phyloP scores from a whole-genome alignment of 345 rosid species.

The Gossypium thurberi region DNA sequence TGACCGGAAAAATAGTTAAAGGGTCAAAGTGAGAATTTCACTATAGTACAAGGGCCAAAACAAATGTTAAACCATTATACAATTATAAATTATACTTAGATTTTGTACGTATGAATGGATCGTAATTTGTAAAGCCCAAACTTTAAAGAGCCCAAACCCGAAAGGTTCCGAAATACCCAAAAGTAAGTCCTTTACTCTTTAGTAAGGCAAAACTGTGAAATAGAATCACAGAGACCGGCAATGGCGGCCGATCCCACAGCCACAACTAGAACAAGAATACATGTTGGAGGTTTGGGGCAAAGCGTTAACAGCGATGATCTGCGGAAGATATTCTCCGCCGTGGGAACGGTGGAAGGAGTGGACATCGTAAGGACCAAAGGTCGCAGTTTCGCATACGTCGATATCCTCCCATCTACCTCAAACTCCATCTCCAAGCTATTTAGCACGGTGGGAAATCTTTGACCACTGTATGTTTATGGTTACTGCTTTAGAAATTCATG shows the following conservation, averaged over 20 bases:
- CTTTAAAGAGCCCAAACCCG: not conserved
- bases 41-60: too few relatives aligned
- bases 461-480: not conserved
- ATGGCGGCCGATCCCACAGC: not conserved
- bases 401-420: slow-evolving; percentile 51
- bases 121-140: not conserved
- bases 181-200: not conserved
- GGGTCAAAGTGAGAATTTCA: too few relatives aligned
- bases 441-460: slow-evolving; percentile 38
- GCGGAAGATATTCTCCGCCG: slow-evolving; percentile 41
- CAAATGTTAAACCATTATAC: too few relatives aligned
- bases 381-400: slow-evolving; percentile 81
- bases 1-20: too few relatives aligned
- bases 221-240: not conserved
- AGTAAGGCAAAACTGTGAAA: not conserved
- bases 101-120: not conserved
- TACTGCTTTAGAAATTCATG: not conserved
- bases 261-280: slow-evolving; percentile 33
- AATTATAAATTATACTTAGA: too few relatives aligned
- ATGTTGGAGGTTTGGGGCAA: slow-evolving; percentile 80
- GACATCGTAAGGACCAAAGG: slow-evolving; percentile 76
- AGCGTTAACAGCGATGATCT: slow-evolving; percentile 58
- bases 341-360: slow-evolving; percentile 42
- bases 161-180: not conserved
- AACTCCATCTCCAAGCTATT: slow-evolving; percentile 74